These are phyloP conservation scores for Trifolium fragiferum DNA, from an alignment of 306 rosid genomes.

Conservation along the genomic window DNA sequence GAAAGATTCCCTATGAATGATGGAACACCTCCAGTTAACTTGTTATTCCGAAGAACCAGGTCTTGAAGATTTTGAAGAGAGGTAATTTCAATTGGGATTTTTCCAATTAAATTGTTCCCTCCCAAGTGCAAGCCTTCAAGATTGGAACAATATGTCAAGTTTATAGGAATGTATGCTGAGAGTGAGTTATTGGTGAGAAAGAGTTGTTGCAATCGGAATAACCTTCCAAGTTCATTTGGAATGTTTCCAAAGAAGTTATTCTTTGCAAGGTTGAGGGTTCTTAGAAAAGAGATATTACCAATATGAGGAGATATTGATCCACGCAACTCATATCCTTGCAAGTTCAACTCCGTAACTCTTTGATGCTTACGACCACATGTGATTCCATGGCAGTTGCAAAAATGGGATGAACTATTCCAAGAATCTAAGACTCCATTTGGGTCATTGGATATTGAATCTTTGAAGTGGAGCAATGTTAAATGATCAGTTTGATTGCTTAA, in stretches of 20 bases:
- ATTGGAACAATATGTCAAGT: not conserved
- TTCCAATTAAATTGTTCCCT: not conserved
- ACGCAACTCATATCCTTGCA: not conserved
- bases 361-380: not conserved
- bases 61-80: not conserved
- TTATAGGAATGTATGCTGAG: not conserved
- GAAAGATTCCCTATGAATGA: not conserved
- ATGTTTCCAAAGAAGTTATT: slow-evolving; percentile 38
- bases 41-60: not conserved
- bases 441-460: not conserved
- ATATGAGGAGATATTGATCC: not conserved
- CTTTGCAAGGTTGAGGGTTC: not conserved
- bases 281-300: not conserved
- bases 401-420: not conserved
- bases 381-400: not conserved
- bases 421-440: not conserved
- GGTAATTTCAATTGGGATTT: not conserved
- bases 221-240: slow-evolving; percentile 35
- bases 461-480: not conserved
- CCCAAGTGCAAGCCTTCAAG: not conserved
- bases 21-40: not conserved
- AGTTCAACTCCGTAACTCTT: not conserved
- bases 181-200: slow-evolving; percentile 24
- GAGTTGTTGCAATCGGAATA: slow-evolving; percentile 25
- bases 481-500: not conserved